Percentiles rank a stretch among this genome's conserved stretches.
Evolutionary conservation across 257 asterid genomes (phyloP).

Genomic region (Marsdenia floribunda): DNA sequence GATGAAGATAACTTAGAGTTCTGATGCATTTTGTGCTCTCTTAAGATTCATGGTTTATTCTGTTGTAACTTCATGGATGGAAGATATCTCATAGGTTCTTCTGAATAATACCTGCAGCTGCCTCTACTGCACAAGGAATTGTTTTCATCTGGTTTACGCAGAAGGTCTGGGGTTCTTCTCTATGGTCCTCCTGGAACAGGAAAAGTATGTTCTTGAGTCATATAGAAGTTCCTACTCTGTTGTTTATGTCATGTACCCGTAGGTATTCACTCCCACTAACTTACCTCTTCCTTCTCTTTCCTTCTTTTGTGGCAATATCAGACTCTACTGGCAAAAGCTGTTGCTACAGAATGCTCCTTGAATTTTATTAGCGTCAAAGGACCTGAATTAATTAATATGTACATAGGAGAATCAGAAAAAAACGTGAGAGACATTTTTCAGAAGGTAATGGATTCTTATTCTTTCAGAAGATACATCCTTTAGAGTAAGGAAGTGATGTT

Average conservation of each 20-base stretch:
- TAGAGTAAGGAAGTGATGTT: background rate
- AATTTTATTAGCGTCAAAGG: constrained; percentile 96
- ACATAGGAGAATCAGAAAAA: constrained; percentile 98
- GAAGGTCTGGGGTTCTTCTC: constrained; percentile 96
- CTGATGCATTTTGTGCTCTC: background rate
- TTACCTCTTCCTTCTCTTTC: background rate
- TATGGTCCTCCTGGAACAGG: constrained; percentile 99
- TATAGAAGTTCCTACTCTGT: constrained; percentile 6
- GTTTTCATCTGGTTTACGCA: constrained; percentile 96
- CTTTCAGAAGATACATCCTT: background rate
- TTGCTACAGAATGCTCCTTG: constrained; percentile 96
- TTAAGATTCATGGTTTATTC: background rate
- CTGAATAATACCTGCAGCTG: constrained; percentile 46
- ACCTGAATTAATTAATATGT: constrained; percentile 97
- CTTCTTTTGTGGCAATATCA: constrained; percentile 30
- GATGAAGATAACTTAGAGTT: background rate
- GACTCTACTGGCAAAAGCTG: constrained; percentile 97
- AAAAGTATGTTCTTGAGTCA: constrained; percentile 50
- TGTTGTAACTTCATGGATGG: background rate
- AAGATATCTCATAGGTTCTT: constrained; percentile 21
- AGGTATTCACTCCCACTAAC: constrained; percentile 14
- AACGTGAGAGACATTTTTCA: constrained; percentile 90
- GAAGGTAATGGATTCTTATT: constrained; percentile 49
- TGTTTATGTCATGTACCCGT: background rate
- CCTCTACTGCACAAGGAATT: constrained; percentile 94